Conservation (phyloP, 139 green algal genomes). For the Chlamydomonas sp. region DNA sequence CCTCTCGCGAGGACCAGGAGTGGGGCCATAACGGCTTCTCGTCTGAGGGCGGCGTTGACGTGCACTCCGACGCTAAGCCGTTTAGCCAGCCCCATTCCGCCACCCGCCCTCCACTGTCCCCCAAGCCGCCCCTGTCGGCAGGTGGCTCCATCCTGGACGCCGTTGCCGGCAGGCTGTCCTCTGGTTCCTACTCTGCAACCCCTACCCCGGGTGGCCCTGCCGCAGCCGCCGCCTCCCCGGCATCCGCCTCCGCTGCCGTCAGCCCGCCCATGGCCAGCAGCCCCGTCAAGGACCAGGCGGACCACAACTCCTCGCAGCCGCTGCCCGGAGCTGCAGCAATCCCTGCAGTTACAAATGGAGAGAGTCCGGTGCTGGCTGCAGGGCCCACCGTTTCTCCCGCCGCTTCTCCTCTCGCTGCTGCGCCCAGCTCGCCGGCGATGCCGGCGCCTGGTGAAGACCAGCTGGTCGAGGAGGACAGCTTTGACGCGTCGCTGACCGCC, state of each 20-base stretch:
- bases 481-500: slow-evolving; percentile 2
- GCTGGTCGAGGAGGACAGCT: background rate
- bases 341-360: too few species aligned
- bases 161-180: background rate
- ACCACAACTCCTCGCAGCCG: too few species aligned
- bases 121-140: background rate
- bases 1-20: background rate
- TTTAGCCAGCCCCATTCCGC: background rate
- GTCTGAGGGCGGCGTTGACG: background rate
- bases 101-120: slow-evolving; percentile 1
- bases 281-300: too few species aligned
- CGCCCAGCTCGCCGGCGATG: background rate
- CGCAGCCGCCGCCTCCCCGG: too few species aligned
- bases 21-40: background rate
- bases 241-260: too few species aligned
- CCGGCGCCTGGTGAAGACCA: background rate
- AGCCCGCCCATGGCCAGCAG: too few species aligned
- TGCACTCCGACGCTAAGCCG: background rate
- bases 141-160: background rate
- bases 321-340: too few species aligned
- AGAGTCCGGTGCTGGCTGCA: too few species aligned
- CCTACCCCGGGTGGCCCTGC: too few species aligned
- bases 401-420: too few species aligned
- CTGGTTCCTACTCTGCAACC: too few species aligned
- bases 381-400: too few species aligned